Base-by-base conservation (phyloP, 208 protist genomes). In the Blechomonas ayalai region DNA sequence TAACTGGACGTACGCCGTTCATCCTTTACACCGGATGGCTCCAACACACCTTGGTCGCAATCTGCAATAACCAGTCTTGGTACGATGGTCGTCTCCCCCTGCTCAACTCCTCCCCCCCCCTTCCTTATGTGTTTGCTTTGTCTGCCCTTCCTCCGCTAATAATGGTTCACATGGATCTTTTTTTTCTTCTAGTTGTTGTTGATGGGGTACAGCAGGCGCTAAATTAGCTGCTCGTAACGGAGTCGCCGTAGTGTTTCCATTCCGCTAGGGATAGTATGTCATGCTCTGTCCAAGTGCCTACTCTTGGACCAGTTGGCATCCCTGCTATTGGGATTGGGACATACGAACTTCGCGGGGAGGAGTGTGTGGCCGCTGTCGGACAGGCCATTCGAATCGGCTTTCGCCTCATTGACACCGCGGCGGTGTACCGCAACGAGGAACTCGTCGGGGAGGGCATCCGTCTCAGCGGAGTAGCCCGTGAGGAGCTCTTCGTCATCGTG, bases 321-420 rank as follows among this genome's bases (percentile, higher is more conserved):
- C 77, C 82, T 0, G 65, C 72, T 5, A 54, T 89, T 24, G 85
- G 85, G 27, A 64, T 90, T 27, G 85, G 84, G 33, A 93, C 84
- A 6, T 90, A 90, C 50, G 64, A 87, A 52, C 67, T 93, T 9
- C 57, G 68, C 20, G 80, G 81, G 5, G 69, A 80, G 10, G 68
- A 50, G 18, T 89, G 80, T 35, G 40, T 54, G 25, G 29, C 34
- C 2, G 69, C 76, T 0, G 85, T 94, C 1, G 22, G 46, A 6
- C 18, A 37, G 0, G 81, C 79, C 6, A 57, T 94, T 24, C 53
- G 62, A 33, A 41, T 70, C 18, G 86, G 86, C 29, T 90, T 78
- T 51, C 81, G 86, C 9, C 73, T 88, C 3, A 61, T 94, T 38
- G 86, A 94, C 64, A 94, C 86, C 9, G 86, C 82, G 0, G 73